Conservation (phyloP, 306 rosid species). For the Quercus gilva region DNA sequence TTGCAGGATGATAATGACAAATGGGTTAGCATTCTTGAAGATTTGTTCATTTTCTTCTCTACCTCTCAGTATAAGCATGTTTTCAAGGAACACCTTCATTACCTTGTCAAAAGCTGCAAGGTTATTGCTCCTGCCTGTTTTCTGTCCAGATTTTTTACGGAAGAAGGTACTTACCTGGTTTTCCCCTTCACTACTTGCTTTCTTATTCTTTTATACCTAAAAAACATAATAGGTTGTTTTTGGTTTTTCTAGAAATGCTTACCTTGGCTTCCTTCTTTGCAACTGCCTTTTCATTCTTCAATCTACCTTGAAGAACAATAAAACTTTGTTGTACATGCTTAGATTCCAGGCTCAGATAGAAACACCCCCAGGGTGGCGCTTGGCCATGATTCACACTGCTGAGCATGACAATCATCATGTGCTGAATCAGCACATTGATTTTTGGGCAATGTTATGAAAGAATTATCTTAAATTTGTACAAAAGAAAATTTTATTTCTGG, state of each 20-base stretch:
- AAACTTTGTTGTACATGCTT: not conserved
- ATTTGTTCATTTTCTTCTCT: constrained; percentile 70
- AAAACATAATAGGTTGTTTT: not conserved
- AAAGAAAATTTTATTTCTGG: not conserved
- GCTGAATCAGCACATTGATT: not conserved
- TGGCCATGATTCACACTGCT: too few species aligned
- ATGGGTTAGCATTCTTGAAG: constrained; percentile 58
- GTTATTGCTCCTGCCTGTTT: constrained; percentile 50
- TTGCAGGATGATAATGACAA: constrained; percentile 65
- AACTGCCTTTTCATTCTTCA: not conserved
- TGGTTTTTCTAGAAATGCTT: not conserved
- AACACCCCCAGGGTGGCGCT: too few species aligned
- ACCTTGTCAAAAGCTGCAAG: constrained; percentile 58
- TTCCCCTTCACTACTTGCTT: constrained; percentile 15
- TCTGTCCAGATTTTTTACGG: constrained; percentile 64
- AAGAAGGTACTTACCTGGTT: constrained; percentile 59
- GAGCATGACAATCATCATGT: not conserved
- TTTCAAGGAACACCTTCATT: constrained; percentile 65
- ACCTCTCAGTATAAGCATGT: constrained; percentile 54
- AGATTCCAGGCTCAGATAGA: too few species aligned
- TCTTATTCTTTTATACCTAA: not conserved
- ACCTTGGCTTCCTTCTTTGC: not conserved
- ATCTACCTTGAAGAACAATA: not conserved
- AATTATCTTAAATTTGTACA: not conserved
- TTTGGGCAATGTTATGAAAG: not conserved